Evolutionary conservation across 495 filamentous ascomycete species (phyloP).

Genomic region (Hypoxylon fuscum): DNA sequence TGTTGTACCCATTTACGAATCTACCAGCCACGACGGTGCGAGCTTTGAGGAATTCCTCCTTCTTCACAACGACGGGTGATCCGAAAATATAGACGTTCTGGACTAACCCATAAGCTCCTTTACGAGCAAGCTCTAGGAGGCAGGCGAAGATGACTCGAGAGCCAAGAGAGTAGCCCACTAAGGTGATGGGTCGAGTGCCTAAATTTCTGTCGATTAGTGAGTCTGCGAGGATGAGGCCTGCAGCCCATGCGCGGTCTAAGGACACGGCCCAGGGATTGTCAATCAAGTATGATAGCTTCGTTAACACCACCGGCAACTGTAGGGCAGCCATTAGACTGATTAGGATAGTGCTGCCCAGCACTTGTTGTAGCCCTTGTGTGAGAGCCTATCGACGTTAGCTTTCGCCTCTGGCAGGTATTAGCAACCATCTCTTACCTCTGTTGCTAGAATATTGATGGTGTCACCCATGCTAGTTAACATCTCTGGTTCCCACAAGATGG

Average conservation of each 20-base stretch:
- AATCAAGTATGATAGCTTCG: slow-evolving; percentile 95
- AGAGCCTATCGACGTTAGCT: slow-evolving; percentile 70
- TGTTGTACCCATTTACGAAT: slow-evolving; percentile 94
- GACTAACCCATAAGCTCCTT: slow-evolving; percentile 88
- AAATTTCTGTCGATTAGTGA: slow-evolving; percentile 92
- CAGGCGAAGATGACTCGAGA: slow-evolving; percentile 93
- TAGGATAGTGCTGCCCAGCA: slow-evolving; percentile 89
- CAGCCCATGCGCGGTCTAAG: slow-evolving; percentile 83
- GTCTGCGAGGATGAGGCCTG: slow-evolving; percentile 94
- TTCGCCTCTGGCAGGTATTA: background rate
- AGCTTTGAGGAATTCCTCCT: slow-evolving; percentile 86
- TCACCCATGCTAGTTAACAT: slow-evolving; percentile 97
- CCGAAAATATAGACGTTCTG: slow-evolving; percentile 98
- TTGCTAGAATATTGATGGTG: slow-evolving; percentile 97
- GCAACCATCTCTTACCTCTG: slow-evolving; percentile 71
- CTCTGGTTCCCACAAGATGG: slow-evolving; percentile 96
- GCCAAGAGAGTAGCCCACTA: slow-evolving; percentile 97
- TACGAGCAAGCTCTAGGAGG: slow-evolving; percentile 83
- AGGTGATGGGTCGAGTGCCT: slow-evolving; percentile 87
- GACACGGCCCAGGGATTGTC: slow-evolving; percentile 99
- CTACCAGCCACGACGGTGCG: slow-evolving; percentile 84
- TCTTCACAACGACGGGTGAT: slow-evolving; percentile 88
- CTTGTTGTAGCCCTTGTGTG: slow-evolving; percentile 94
- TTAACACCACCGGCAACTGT: slow-evolving; percentile 90
- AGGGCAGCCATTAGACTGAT: slow-evolving; percentile 90